Base-by-base conservation (phyloP, 768 basidiomycete species). In the Tulasnella sp. region DNA sequence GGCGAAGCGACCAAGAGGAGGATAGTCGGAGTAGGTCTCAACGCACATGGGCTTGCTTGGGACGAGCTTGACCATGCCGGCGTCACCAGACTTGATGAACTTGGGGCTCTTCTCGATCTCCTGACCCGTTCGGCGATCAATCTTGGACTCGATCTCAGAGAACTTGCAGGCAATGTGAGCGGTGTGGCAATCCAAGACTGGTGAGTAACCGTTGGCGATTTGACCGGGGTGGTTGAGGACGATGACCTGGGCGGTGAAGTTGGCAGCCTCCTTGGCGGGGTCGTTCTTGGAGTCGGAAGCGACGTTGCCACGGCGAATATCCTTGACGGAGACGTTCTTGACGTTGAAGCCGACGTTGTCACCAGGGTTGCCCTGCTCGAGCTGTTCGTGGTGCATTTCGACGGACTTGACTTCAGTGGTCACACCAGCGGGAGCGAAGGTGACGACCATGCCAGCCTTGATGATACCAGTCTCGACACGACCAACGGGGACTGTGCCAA, bases 321-420 rank as follows among this genome's bases (percentile, higher is more conserved):
- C 97, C 91, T 99, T 99, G 85, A 99, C 97, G 78, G 97, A 99
- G 69, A 99, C 97, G 93, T 97, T 97, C 91, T 96, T 97, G 88
- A 96, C 92, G 91, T 97, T 97, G 91, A 97, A 99, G 80, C 95
- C 94, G 83, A 99, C 97, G 86, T 99, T 99, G 90, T 99, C 97
- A 88, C 97, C 97, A 78, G 97, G 97, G 79, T 87, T 80, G 87
- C 97, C 97, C 85, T 93, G 88, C 84, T 88, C 91, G 85, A 99
- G 96, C 86, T 96, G 94, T 84, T 96, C 94, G 90, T 96, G 96
- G 84, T 97, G 96, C 97, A 98, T 98, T 87, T 98, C 96, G 85
- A 97, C 96, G 81, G 97, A 99, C 91, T 99, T 99, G 89, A 99
- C 97, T 94, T 99, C 97, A 87, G 97, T 99, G 86, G 96, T 98